Evolutionary conservation across 345 rosid species (phyloP), one percentile per base, ranked within the genome.

Genomic region (Trapa incisa): DNA sequence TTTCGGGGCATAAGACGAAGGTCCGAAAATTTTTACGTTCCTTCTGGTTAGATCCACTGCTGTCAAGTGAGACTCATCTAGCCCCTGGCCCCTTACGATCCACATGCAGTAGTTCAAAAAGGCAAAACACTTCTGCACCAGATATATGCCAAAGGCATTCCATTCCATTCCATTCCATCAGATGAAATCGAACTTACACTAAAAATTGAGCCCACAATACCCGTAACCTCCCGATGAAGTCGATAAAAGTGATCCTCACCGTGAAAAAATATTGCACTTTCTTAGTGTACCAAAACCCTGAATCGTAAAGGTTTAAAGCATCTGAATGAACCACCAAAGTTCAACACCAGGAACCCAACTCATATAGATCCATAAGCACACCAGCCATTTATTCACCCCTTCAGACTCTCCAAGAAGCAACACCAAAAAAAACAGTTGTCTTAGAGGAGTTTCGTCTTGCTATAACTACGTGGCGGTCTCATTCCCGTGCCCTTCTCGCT

Each of bases 381-480:
- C 29, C 37, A 35, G 32, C 38, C 38, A 33, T 57, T 57, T 6
- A 15, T 54, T 64, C 29, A 22, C 29, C 43, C 56, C 54, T 68
- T 36, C 54, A 37, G 29, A 22, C 29, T 70, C 67, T 70, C 82
- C 82, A 78, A 78, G 78, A 76, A 65, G 76, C 64, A 74, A 78
- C 82, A 38, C 70, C 69, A 74, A 81, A 74, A 81, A 81, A 78
- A 67, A 14, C 80, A 66, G 75, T 71, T 75, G 72, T 73, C 80
- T 78, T 74, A 82, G 82, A 70, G 63, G 29, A 22, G 29, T 22
- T 22, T 17, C 56, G 9, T 15, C 52, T 67, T 53, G 33, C 47
- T 22, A 36, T 37, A 48, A 37, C 53, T n/a, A 16, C 58, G 11
- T 58, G 3, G 9, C 15, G 15, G 35, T 58, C 38, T 35, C 39